These are phyloP conservation scores for Fusarium chuoi DNA, from an alignment of 2,329 filamentous ascomycete genomes.

Conservation along the genomic window DNA sequence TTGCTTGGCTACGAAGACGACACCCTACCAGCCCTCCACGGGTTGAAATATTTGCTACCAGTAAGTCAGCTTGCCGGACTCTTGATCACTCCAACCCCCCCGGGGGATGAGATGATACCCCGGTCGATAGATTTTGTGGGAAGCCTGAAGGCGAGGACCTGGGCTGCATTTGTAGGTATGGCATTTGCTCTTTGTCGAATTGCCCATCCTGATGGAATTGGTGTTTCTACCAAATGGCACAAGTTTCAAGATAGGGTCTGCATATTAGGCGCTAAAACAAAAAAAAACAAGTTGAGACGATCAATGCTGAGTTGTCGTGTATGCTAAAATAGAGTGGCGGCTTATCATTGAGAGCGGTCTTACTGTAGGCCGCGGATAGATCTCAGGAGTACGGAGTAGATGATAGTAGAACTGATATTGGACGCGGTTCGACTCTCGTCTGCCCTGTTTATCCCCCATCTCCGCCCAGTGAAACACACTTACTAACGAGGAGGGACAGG, in stretches of 20 bases:
- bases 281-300: neutral
- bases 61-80: neutral
- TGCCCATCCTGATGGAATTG: slow-evolving; percentile 21
- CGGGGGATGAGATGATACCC: neutral
- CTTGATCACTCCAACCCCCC: neutral
- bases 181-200: slow-evolving; percentile 1
- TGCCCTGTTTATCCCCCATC: neutral
- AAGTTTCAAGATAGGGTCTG: slow-evolving; percentile 3
- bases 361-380: neutral
- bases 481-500: neutral
- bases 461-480: slow-evolving; percentile 14
- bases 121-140: neutral
- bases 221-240: neutral
- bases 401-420: neutral
- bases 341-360: neutral
- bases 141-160: neutral
- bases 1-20: slow-evolving; percentile 14
- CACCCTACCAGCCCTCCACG: neutral
- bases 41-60: neutral
- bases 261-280: slow-evolving; percentile 1
- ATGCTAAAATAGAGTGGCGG: slow-evolving; percentile 1
- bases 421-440: neutral
- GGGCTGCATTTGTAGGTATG: neutral
- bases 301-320: neutral
- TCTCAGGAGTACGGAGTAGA: neutral